phyloP scores from a whole-genome alignment of 2,329 filamentous ascomycete species.

The Hymenoscyphus repandus region DNA sequence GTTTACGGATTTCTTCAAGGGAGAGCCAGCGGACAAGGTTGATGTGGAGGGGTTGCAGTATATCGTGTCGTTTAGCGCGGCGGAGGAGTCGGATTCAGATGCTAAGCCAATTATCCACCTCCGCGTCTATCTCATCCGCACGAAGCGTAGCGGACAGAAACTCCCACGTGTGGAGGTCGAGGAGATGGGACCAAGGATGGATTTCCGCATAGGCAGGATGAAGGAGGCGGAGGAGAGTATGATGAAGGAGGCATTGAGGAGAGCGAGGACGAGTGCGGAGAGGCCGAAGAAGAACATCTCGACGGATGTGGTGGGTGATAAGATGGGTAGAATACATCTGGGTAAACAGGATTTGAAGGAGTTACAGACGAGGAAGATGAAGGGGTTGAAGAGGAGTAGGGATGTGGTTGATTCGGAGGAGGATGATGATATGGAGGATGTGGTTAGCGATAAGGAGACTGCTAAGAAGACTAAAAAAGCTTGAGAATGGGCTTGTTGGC shows the following conservation, averaged over 20 bases:
- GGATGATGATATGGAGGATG: constrained; percentile 43
- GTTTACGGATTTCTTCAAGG: constrained; percentile 86
- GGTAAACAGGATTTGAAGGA: constrained; percentile 82
- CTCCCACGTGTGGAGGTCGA: constrained; percentile 88
- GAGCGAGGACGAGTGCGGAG: constrained; percentile 69
- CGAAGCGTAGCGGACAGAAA: constrained; percentile 79
- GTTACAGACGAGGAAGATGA: constrained; percentile 98
- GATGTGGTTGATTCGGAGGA: constrained; percentile 52
- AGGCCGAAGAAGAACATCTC: constrained; percentile 94
- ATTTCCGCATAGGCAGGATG: constrained; percentile 79
- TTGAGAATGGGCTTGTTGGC: constrained; percentile 6
- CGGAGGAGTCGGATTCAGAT: constrained; percentile 49
- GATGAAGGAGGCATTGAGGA: constrained; percentile 88
- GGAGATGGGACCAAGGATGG: constrained; percentile 91
- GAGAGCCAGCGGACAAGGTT: constrained; percentile 69
- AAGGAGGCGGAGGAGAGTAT: constrained; percentile 72
- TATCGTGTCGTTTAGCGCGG: constrained; percentile 74
- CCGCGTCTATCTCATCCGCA: constrained; percentile 79
- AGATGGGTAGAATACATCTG: constrained; percentile 88
- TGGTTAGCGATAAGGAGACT: constrained; percentile 33
- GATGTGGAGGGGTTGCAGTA: constrained; percentile 96
- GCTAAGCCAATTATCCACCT: constrained; percentile 57
- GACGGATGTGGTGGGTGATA: constrained; percentile 89
- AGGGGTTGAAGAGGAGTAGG: constrained; percentile 84
- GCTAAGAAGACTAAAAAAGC: constrained; percentile 27